These are phyloP conservation scores for Hanseniaspora meyeri DNA, from an alignment of 805 yeast species.

Conservation along the genomic window DNA sequence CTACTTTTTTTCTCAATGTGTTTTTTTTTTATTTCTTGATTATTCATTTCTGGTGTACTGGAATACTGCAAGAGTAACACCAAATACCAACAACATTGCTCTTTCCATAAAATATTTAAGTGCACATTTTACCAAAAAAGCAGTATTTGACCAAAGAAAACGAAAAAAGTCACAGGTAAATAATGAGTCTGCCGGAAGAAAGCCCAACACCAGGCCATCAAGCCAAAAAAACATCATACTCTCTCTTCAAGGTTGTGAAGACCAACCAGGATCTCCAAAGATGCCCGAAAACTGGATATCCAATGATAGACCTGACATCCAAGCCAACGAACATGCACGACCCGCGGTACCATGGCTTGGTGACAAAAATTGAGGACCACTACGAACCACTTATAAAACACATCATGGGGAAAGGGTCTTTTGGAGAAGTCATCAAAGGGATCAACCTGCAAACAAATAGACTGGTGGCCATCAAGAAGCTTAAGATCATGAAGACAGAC, in stretches of 20 bases:
- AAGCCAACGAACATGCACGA: background rate
- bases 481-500: constrained; percentile 40
- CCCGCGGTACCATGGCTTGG: background rate
- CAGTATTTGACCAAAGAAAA: too few species aligned
- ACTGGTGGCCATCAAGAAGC: constrained; percentile 79
- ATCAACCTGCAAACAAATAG: constrained; percentile 33
- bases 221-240: background rate
- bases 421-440: constrained; percentile 82
- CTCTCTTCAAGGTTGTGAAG: constrained; percentile 5
- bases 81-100: too few species aligned
- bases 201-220: background rate
- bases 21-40: too few species aligned
- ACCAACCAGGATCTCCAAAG: background rate
- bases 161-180: too few species aligned
- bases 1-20: too few species aligned
- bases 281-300: background rate
- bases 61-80: too few species aligned
- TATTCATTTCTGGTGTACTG: too few species aligned
- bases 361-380: background rate
- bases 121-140: too few species aligned
- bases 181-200: background rate
- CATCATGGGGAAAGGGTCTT: constrained; percentile 72
- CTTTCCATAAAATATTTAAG: too few species aligned
- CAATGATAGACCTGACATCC: constrained; percentile 7
- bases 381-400: constrained; percentile 16